Conservation (phyloP, 768 basidiomycete genomes). For the Baorangia bicolor region DNA sequence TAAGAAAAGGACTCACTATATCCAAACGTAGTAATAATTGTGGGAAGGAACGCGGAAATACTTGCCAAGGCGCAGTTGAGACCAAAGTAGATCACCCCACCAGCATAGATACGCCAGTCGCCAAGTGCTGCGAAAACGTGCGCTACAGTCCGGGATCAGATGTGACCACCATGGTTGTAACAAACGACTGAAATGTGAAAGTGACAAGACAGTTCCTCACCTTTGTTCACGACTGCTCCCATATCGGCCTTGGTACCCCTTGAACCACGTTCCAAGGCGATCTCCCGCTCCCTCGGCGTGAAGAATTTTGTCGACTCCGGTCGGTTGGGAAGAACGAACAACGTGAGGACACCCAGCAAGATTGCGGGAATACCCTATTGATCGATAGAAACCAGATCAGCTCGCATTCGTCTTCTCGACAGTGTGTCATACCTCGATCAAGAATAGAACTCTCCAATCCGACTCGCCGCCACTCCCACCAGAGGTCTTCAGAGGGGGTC, state of each 20-base stretch:
- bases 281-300: conserved; percentile 47
- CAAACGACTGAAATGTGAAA: not conserved
- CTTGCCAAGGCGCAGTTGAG: conserved; percentile 76
- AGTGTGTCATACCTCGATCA: conserved; percentile 56
- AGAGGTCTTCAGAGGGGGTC: conserved; percentile 19
- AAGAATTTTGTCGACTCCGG: conserved; percentile 69
- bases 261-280: conserved; percentile 68
- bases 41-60: conserved; percentile 80
- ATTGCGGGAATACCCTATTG: conserved; percentile 65
- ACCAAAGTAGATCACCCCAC: conserved; percentile 76
- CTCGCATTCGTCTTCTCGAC: not conserved
- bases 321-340: conserved; percentile 62
- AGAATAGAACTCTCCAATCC: conserved; percentile 50
- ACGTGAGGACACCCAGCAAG: conserved; percentile 54
- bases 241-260: conserved; percentile 64
- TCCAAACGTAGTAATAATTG: conserved; percentile 73
- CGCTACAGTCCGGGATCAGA: conserved; percentile 35
- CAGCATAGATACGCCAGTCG: conserved; percentile 72
- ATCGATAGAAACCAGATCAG: not conserved
- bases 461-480: conserved; percentile 31
- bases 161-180: not conserved
- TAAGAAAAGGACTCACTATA: conserved; percentile 49
- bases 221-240: conserved; percentile 62
- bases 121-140: conserved; percentile 61
- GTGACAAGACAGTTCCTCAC: conserved; percentile 30